phyloP scores from a whole-genome alignment of 768 basidiomycete genomes.

The Suillus paluster region DNA sequence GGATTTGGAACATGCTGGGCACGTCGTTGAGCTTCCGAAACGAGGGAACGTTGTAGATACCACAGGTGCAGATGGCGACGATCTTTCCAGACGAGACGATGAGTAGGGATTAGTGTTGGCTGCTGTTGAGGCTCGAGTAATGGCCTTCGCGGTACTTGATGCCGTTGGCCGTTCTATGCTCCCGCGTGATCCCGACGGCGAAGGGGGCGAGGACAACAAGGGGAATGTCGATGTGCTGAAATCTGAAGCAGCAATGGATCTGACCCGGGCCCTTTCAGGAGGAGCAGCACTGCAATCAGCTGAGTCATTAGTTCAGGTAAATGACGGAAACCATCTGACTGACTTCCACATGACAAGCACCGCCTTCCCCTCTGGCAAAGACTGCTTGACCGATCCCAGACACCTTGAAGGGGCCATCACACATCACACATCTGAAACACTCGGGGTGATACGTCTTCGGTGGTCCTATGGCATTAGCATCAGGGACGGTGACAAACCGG shows the following conservation, averaged over 20 bases:
- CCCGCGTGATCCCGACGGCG: slow-evolving; percentile 25
- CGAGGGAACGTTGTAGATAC: slow-evolving; percentile 28
- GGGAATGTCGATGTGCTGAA: slow-evolving; percentile 16
- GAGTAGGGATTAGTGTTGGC: slow-evolving; percentile 22
- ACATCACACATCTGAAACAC: slow-evolving; percentile 77
- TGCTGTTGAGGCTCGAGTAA: slow-evolving; percentile 16
- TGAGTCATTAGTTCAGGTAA: slow-evolving; percentile 14
- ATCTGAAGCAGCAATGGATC: slow-evolving; percentile 13
- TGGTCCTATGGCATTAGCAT: slow-evolving; percentile 41
- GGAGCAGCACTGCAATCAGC: slow-evolving; percentile 47
- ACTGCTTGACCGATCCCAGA: slow-evolving; percentile 62
- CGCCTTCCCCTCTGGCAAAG: slow-evolving; percentile 68
- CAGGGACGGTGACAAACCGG: slow-evolving; percentile 74
- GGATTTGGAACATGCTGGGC: slow-evolving; percentile 74
- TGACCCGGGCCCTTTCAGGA: slow-evolving; percentile 33
- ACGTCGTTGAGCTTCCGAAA: slow-evolving; percentile 48
- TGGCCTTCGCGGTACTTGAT: slow-evolving; percentile 7
- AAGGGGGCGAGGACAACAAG: slow-evolving; percentile 15
- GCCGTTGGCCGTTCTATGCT: slow-evolving; percentile 19
- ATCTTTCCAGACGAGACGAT: slow-evolving; percentile 37
- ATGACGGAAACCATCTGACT: slow-evolving; percentile 10
- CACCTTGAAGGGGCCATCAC: slow-evolving; percentile 67
- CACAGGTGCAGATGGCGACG: slow-evolving; percentile 20
- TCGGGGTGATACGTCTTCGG: slow-evolving; percentile 72
- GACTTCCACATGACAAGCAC: slow-evolving; percentile 72